Evolutionary conservation across 2,329 filamentous ascomycete genomes (phyloP).

Genomic region (Ilyonectria mors-panacis): DNA sequence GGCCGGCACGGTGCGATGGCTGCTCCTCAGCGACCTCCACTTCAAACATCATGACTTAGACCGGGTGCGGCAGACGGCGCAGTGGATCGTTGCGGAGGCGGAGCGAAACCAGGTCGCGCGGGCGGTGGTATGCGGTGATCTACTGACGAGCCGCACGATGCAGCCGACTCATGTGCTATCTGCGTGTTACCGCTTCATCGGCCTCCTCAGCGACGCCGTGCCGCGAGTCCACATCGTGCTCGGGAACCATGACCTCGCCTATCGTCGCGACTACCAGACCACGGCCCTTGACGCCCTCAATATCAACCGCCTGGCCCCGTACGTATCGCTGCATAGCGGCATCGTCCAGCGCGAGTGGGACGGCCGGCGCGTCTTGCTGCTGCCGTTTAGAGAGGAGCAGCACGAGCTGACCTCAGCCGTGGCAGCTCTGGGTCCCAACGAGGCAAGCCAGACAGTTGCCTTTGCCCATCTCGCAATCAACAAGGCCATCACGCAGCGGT

Average conservation of each 20-base stretch:
- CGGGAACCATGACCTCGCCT: conserved; percentile 46
- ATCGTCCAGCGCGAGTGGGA: conserved; percentile 38
- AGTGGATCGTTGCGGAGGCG: conserved; percentile 41
- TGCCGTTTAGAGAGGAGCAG: conserved; percentile 44
- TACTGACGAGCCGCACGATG: conserved; percentile 40
- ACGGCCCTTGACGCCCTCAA: conserved; percentile 40
- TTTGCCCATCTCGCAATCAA: conserved; percentile 45
- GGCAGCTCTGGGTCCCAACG: conserved; percentile 13
- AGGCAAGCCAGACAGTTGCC: conserved; percentile 39
- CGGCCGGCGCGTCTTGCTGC: conserved; percentile 34
- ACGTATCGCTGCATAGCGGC: conserved; percentile 35
- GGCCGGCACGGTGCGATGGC: conserved; percentile 28
- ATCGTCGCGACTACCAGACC: conserved; percentile 44
- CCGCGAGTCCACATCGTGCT: conserved; percentile 40
- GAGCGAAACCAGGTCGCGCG: conserved; percentile 29
- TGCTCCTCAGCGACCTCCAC: conserved; percentile 43
- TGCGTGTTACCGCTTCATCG: conserved; percentile 39
- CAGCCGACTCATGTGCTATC: conserved; percentile 38
- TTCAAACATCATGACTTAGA: conserved; percentile 40
- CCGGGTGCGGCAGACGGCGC: conserved; percentile 34
- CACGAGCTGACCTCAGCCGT: conserved; percentile 34
- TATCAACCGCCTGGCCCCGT: conserved; percentile 33
- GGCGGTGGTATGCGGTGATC: conserved; percentile 40
- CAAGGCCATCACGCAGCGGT: conserved; percentile 40
- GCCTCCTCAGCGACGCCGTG: conserved; percentile 32